phyloP scores from a whole-genome alignment of 352 stramenopile species.

The Globisporangium okanoganense region DNA sequence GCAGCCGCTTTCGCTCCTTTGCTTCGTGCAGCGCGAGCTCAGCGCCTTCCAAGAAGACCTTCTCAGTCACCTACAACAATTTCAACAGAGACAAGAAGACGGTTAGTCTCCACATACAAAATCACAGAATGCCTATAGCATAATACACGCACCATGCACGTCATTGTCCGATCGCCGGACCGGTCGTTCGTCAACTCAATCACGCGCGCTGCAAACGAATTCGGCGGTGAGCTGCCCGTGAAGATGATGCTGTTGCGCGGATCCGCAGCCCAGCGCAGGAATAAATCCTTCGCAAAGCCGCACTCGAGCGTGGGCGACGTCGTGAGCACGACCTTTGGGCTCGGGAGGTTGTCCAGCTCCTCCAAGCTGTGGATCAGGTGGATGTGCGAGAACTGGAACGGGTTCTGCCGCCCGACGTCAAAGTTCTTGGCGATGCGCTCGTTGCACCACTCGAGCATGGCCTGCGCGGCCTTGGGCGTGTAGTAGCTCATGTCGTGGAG shows the following conservation, averaged over 20 bases:
- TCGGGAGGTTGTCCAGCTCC: slow-evolving; percentile 82
- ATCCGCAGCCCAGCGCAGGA: slow-evolving; percentile 78
- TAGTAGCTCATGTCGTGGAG: slow-evolving; percentile 90
- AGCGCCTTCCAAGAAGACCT: slow-evolving; percentile 78
- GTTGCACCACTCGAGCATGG: slow-evolving; percentile 90
- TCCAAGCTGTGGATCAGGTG: slow-evolving; percentile 84
- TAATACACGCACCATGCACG: slow-evolving; percentile 41
- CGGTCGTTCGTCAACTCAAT: slow-evolving; percentile 50
- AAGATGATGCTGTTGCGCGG: slow-evolving; percentile 84
- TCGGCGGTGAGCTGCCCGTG: slow-evolving; percentile 53
- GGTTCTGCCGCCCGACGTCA: slow-evolving; percentile 83
- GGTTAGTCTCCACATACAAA: neutral
- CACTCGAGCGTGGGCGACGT: slow-evolving; percentile 78
- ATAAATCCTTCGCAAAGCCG: slow-evolving; percentile 82
- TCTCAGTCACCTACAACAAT: slow-evolving; percentile 34
- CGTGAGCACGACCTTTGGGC: slow-evolving; percentile 82
- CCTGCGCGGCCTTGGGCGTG: slow-evolving; percentile 82
- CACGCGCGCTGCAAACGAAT: slow-evolving; percentile 68
- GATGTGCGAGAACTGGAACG: slow-evolving; percentile 89
- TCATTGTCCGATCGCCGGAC: slow-evolving; percentile 42
- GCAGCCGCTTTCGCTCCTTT: slow-evolving; percentile 80
- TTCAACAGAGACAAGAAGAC: too few relatives aligned
- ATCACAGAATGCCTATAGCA: neutral
- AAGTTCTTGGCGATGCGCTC: slow-evolving; percentile 90
- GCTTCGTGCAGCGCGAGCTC: slow-evolving; percentile 84